phyloP scores from a whole-genome alignment of 257 asterid species.

The Sherardia arvensis region DNA sequence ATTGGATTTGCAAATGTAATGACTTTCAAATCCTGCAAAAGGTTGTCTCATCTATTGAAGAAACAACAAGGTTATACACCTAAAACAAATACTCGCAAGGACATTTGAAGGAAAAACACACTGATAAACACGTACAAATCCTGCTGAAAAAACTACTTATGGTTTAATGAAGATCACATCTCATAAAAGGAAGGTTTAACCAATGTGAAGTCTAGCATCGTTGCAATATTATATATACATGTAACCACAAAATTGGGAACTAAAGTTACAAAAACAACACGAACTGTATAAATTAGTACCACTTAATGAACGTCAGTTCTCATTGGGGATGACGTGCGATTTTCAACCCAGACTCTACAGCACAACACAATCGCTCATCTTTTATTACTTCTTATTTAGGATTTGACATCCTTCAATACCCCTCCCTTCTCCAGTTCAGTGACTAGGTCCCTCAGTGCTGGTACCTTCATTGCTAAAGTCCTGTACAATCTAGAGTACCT shows the following conservation, averaged over 20 bases:
- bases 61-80: too few species aligned
- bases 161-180: neutral
- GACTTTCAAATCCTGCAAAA: too few species aligned
- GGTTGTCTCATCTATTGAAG: neutral
- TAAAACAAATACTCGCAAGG: too few species aligned
- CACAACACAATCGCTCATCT: neutral
- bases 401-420: slow-evolving; percentile 60
- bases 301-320: neutral
- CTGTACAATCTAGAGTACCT: slow-evolving; percentile 90
- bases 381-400: slow-evolving; percentile 11
- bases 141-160: neutral
- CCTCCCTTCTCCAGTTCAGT: slow-evolving; percentile 91
- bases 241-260: neutral
- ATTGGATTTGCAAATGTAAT: too few species aligned
- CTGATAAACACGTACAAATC: too few species aligned
- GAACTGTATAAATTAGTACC: neutral
- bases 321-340: neutral
- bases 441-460: slow-evolving; percentile 84
- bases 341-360: neutral
- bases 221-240: neutral
- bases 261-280: neutral
- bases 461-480: slow-evolving; percentile 95
- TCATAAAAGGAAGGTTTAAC: neutral
- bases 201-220: neutral
- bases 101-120: too few species aligned